A percentile compares a stretch with the other conserved stretches of the same genome.
Evolutionary conservation across 106 monocot species (phyloP).

Genomic region (Apostasia shenzhenica): DNA sequence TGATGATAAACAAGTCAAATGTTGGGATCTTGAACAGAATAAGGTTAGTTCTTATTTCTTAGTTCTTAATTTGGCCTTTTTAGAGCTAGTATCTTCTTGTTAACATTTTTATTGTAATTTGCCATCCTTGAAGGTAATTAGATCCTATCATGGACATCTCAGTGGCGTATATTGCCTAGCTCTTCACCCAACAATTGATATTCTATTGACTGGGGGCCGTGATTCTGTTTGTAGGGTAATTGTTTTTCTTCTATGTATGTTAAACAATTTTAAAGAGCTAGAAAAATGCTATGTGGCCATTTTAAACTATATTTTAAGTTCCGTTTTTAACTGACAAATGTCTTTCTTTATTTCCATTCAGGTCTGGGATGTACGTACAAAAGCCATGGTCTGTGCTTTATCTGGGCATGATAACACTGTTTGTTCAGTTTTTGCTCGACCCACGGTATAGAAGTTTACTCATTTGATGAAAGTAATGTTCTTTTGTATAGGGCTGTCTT

Average conservation of each 20-base stretch:
- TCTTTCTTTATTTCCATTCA: conserved; percentile 12
- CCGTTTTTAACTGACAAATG: neutral
- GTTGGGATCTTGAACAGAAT: conserved; percentile 98
- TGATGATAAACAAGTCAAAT: conserved; percentile 99
- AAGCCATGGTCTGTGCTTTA: conserved; percentile 96
- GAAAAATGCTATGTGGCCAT: neutral
- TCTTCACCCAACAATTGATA: conserved; percentile 89
- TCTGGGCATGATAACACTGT: conserved; percentile 98
- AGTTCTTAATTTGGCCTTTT: neutral
- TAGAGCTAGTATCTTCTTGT: neutral
- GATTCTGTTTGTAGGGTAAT: conserved; percentile 99
- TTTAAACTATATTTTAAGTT: neutral
- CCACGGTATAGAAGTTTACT: conserved; percentile 51
- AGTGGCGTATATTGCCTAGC: conserved; percentile 99
- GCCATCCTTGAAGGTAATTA: conserved; percentile 45
- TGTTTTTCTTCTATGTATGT: neutral
- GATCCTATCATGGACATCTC: conserved; percentile 97
- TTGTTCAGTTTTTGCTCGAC: conserved; percentile 95
- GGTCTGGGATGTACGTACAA: conserved; percentile 98
- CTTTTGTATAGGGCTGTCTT: too few species aligned
- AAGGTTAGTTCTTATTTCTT: conserved; percentile 44
- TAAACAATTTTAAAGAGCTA: neutral
- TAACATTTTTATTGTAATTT: neutral
- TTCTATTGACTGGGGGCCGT: conserved; percentile 92
- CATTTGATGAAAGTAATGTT: too few species aligned